Percentiles rank a stretch among this genome's conserved stretches.
These are phyloP conservation scores for Tuctoria greenei DNA, from an alignment of 176 grass and related monocot species.

Conservation along the genomic window DNA sequence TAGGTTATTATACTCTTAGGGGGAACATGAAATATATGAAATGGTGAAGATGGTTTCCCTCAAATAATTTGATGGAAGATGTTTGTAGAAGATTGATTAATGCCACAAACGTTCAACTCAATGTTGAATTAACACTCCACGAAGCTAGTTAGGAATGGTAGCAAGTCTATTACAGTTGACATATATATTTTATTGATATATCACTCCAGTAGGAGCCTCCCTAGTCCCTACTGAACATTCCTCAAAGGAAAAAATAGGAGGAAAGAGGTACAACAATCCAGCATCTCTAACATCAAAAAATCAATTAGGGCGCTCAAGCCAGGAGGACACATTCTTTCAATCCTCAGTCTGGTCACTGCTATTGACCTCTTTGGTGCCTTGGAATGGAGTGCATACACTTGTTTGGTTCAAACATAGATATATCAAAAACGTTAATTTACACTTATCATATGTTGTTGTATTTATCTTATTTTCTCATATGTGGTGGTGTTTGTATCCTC, in stretches of 20 bases:
- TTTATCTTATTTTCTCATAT: neutral
- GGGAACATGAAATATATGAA: constrained; percentile 6
- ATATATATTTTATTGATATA: neutral
- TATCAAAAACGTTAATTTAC: neutral
- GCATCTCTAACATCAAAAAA: neutral
- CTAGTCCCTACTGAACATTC: neutral
- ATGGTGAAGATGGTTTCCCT: neutral
- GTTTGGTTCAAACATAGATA: neutral
- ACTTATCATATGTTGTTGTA: neutral
- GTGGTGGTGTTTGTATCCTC: neutral
- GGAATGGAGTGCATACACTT: neutral
- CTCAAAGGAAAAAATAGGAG: neutral
- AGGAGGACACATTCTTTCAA: neutral
- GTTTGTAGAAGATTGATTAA: neutral
- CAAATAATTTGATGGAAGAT: neutral
- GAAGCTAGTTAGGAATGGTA: neutral
- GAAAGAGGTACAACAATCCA: neutral
- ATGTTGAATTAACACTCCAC: neutral
- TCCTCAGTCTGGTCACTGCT: neutral
- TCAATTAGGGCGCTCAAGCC: neutral
- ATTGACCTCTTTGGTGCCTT: neutral
- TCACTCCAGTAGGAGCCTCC: neutral
- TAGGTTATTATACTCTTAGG: neutral
- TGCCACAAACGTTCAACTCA: neutral
- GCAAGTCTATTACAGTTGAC: neutral